Percentiles rank a stretch among this genome's conserved stretches.
phyloP scores from a whole-genome alignment of 768 basidiomycete genomes.

The Lepiota venenata region DNA sequence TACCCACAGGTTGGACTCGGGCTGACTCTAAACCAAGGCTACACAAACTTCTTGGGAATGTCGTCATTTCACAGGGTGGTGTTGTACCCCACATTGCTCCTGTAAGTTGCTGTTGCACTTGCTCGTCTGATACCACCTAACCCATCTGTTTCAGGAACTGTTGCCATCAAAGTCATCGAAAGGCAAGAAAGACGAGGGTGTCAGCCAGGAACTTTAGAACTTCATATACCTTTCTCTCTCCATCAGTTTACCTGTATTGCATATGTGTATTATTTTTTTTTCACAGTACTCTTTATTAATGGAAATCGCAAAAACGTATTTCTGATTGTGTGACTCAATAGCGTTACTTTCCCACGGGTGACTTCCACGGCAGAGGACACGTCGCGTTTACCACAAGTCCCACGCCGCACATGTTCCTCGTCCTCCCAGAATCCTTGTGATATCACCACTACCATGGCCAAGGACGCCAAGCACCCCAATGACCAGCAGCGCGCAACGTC shows the following conservation, averaged over 20 bases:
- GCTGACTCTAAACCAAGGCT: constrained; percentile 36
- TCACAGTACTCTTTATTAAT: constrained; percentile 5
- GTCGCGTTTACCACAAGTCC: constrained; percentile 1
- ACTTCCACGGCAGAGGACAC: background rate
- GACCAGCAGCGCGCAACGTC: constrained; percentile 10
- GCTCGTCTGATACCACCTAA: background rate
- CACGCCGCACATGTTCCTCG: background rate
- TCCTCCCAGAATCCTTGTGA: background rate
- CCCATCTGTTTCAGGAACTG: constrained; percentile 29
- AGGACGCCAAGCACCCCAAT: background rate
- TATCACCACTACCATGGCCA: constrained; percentile 6
- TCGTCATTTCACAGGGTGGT: constrained; percentile 91
- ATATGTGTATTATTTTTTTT: constrained; percentile 15
- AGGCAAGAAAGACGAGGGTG: constrained; percentile 20
- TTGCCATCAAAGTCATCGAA: constrained; percentile 37
- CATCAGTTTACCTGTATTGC: constrained; percentile 8
- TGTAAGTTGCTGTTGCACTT: constrained; percentile 21
- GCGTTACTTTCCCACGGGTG: constrained; percentile 1
- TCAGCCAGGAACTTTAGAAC: constrained; percentile 13
- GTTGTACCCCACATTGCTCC: constrained; percentile 36
- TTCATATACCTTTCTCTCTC: constrained; percentile 2
- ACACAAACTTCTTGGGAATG: constrained; percentile 79
- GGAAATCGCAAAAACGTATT: background rate
- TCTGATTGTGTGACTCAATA: too few species aligned
- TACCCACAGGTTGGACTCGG: too few species aligned